Conservation (phyloP, 441 rosid species). For the Iberis amara region DNA sequence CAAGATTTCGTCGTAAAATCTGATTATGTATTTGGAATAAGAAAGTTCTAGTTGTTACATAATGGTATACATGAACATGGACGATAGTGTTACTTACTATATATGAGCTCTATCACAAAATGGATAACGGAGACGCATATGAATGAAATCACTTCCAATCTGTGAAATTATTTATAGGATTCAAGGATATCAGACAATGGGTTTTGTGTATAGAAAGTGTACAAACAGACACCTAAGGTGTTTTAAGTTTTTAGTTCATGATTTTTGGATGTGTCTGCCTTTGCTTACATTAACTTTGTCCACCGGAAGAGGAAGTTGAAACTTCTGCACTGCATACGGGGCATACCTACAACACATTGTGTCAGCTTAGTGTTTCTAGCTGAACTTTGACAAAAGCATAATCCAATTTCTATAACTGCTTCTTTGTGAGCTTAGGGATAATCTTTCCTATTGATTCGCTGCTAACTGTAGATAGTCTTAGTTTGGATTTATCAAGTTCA, state of each 20-base stretch:
- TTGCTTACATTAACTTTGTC: conserved; percentile 36
- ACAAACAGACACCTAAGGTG: conserved; percentile 28
- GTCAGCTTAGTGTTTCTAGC: not conserved
- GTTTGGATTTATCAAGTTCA: not conserved
- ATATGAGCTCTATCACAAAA: not conserved
- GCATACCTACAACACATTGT: conserved; percentile 49
- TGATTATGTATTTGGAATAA: conserved; percentile 2
- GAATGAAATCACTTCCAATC: no score
- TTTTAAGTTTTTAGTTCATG: conserved; percentile 27
- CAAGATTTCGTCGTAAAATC: not conserved
- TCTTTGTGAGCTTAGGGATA: not conserved
- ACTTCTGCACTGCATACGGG: conserved; percentile 80
- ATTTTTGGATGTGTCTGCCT: conserved; percentile 11
- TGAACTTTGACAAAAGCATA: conserved; percentile 6
- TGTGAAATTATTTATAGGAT: no score
- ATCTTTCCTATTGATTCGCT: conserved; percentile 1
- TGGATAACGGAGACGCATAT: not conserved
- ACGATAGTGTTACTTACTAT: not conserved
- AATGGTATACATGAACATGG: not conserved
- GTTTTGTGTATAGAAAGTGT: conserved; percentile 14
- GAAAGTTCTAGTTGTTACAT: not conserved
- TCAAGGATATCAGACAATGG: no score
- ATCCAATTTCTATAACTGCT: conserved; percentile 1
- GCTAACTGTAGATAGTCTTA: not conserved
- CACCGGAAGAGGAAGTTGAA: conserved; percentile 49